These are phyloP conservation scores for Galerina marginata DNA, from an alignment of 768 basidiomycete genomes.

Conservation along the genomic window DNA sequence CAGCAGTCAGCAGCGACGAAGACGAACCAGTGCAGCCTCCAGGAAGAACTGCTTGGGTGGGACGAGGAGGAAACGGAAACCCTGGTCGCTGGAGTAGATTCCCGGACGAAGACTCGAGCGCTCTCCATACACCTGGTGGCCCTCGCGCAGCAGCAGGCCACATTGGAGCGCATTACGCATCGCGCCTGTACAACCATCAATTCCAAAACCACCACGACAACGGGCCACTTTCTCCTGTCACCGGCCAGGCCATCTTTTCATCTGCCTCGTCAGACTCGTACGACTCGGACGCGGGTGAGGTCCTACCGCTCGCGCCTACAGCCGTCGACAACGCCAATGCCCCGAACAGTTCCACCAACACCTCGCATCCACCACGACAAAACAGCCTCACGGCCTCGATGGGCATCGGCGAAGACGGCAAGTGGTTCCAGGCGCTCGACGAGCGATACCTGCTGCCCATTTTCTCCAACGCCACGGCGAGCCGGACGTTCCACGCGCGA, in stretches of 20 bases:
- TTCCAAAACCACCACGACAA: slow-evolving; percentile 23
- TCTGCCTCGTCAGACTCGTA: slow-evolving; percentile 77
- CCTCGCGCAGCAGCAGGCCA: slow-evolving; percentile 38
- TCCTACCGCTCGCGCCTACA: slow-evolving; percentile 75
- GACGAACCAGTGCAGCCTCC: slow-evolving; percentile 48
- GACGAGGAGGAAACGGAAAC: slow-evolving; percentile 35
- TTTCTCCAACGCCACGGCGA: slow-evolving; percentile 91
- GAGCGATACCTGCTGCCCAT: slow-evolving; percentile 93
- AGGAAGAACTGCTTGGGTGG: slow-evolving; percentile 40
- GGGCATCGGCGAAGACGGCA: slow-evolving; percentile 69
- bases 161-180: slow-evolving; percentile 63
- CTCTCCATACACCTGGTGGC: slow-evolving; percentile 31
- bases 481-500: slow-evolving; percentile 83
- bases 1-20: slow-evolving; percentile 56
- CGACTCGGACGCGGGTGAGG: slow-evolving; percentile 80
- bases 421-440: slow-evolving; percentile 96
- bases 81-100: slow-evolving; percentile 49
- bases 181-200: slow-evolving; percentile 69
- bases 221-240: slow-evolving; percentile 23
- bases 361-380: slow-evolving; percentile 29
- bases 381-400: slow-evolving; percentile 20
- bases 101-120: slow-evolving; percentile 48
- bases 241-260: slow-evolving; percentile 56
- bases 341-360: slow-evolving; percentile 1
- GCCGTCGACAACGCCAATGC: slow-evolving; percentile 27